These are phyloP conservation scores for Saccharum spontaneum DNA, from an alignment of 176 grass and related monocot species.

Conservation along the genomic window DNA sequence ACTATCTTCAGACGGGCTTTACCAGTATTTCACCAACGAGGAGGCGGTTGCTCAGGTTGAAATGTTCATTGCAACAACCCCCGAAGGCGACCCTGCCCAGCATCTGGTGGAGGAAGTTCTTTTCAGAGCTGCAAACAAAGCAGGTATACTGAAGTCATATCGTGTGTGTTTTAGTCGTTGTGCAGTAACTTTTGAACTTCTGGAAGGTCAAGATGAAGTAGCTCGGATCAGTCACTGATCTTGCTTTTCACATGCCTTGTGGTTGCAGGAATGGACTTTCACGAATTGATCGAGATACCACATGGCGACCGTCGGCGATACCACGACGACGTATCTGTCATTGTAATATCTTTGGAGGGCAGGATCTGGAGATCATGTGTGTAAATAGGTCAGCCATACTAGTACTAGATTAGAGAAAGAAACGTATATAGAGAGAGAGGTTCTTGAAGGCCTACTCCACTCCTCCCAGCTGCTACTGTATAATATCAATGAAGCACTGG, in stretches of 20 bases:
- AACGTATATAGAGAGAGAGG: constrained; percentile 49
- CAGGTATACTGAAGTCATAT: constrained; percentile 55
- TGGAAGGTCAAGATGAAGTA: constrained; percentile 26
- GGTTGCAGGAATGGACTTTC: constrained; percentile 87
- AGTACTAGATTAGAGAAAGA: constrained; percentile 47
- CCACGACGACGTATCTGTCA: constrained; percentile 90
- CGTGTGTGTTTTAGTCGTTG: neutral
- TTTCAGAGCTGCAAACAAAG: constrained; percentile 91
- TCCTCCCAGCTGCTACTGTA: constrained; percentile 45
- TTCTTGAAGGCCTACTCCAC: constrained; percentile 36
- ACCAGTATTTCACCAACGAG: constrained; percentile 98
- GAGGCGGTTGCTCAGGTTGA: constrained; percentile 82
- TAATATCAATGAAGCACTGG: constrained; percentile 40
- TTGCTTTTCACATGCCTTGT: constrained; percentile 25
- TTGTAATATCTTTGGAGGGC: constrained; percentile 94
- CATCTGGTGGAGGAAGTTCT: constrained; percentile 94
- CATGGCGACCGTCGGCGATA: constrained; percentile 86
- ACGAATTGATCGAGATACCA: constrained; percentile 90
- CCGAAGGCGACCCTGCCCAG: constrained; percentile 93
- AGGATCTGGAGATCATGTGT: constrained; percentile 92
- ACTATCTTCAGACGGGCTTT: constrained; percentile 93
- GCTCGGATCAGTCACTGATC: neutral
- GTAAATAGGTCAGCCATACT: constrained; percentile 69
- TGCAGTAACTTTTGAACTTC: constrained; percentile 34
- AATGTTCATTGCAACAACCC: constrained; percentile 81